phyloP scores from a whole-genome alignment of 2,329 filamentous ascomycete species.

The Ceratocystis huliohia region DNA sequence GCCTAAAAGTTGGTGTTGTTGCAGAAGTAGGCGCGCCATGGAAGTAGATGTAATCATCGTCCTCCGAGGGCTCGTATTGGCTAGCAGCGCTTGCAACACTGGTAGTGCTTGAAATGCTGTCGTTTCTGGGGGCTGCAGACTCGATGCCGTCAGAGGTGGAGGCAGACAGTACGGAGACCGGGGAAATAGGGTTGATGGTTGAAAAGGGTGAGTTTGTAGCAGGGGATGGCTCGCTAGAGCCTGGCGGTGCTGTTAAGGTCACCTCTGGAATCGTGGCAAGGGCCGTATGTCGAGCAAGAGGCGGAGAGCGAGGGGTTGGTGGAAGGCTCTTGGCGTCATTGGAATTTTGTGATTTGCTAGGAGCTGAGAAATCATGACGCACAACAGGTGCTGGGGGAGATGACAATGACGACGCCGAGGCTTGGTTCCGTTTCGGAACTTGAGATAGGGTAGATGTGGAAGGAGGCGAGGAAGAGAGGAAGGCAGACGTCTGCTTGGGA shows the following conservation, averaged over 20 bases:
- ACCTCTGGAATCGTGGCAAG: conserved; percentile 35
- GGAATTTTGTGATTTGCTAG: not conserved
- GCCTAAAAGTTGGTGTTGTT: conserved; percentile 38
- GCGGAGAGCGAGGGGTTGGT: conserved; percentile 8
- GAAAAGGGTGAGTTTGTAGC: conserved; percentile 15
- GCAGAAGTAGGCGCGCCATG: conserved; percentile 38
- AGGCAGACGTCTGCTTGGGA: not conserved
- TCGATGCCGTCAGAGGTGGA: not conserved
- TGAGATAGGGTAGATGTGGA: not conserved
- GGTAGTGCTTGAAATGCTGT: conserved; percentile 12
- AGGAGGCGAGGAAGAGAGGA: not conserved
- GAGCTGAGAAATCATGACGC: not conserved
- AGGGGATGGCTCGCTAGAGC: conserved; percentile 9
- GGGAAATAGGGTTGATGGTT: conserved; percentile 13
- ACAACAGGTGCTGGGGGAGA: not conserved
- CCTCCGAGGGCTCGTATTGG: conserved; percentile 26
- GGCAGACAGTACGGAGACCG: conserved; percentile 10
- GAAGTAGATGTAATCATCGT: conserved; percentile 38
- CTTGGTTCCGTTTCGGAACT: not conserved
- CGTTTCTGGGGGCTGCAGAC: conserved; percentile 8
- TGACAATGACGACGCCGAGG: not conserved
- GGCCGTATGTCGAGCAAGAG: conserved; percentile 23
- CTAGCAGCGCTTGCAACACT: conserved; percentile 2
- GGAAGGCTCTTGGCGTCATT: not conserved
- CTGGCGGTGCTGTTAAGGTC: conserved; percentile 23